Evolutionary conservation across 2,329 filamentous ascomycete genomes (phyloP), one percentile per base, ranked within the genome.

Genomic region (Xylariaceae sp.): DNA sequence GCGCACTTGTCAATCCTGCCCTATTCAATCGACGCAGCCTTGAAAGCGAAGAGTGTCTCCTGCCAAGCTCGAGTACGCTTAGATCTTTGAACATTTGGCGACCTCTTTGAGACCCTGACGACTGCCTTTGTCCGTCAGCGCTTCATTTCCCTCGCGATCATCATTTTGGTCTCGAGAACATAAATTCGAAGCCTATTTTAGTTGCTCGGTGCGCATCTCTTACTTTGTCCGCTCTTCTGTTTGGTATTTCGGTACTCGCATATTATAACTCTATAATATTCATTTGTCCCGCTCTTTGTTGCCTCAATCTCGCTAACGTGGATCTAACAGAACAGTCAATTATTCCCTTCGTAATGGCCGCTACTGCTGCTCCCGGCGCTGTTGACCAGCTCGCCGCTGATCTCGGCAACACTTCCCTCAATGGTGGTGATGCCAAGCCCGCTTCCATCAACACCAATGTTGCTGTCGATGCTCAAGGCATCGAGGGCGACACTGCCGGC

Each of bases 311-410:
- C 44, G 21, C 59, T 63, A 48, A 63, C 59, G 50, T 19, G 53
- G 41, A 3, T 43, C 37, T 43, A 20, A 43, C 32, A 21, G 18
- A 50, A 40, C 57, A 67, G 61, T 52, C 65, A 62, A 65, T 55
- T 64, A 58, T 50, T 49, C 61, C 48, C 52, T 54, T 60, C 66
- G 68, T 64, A 76, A 89, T 89, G 84, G 81, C 84, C 77, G 79
- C 81, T 73, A 76, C 82, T 76, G 76, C 80, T 74, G 73, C 80
- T 67, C 73, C 79, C 70, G 77, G 78, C 76, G 83, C 84, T 85
- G 85, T 88, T 81, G 89, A 90, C 70, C 89, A 91, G 88, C 89
- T 92, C 77, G 85, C 87, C 79, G 81, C 85, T 77, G 90, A 95
- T 73, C 88, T 89, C 70, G 80, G 83, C 77, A 90, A 87, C 79